Evolutionary conservation across 1,284 basidiomycete genomes (phyloP).

Genomic region (Papiliotrema fonsecae): DNA sequence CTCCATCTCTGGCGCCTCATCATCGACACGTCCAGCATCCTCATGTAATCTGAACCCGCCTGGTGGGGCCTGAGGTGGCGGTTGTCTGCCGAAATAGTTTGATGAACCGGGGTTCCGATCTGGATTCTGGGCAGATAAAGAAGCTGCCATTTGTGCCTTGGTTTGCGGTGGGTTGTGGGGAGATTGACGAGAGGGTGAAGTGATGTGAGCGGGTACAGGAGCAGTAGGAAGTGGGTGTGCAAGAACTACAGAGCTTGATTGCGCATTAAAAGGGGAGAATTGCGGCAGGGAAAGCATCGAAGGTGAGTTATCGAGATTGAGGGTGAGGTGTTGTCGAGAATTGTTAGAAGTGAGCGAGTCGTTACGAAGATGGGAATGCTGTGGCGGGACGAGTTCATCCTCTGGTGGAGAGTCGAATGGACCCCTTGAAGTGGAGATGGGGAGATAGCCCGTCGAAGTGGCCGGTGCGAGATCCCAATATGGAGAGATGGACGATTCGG

Average conservation of each 20-base stretch:
- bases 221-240: conserved; percentile 54
- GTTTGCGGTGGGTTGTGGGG: conserved; percentile 3
- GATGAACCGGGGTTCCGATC: conserved; percentile 4
- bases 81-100: conserved; percentile 4
- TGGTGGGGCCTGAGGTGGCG: conserved; percentile 20
- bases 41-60: conserved; percentile 37
- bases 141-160: conserved; percentile 30
- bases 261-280: background rate
- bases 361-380: background rate
- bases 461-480: conserved; percentile 22
- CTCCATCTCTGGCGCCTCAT: no score
- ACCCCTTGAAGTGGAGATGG: conserved; percentile 1
- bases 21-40: conserved; percentile 31
- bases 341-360: background rate
- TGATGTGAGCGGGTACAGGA: conserved; percentile 81
- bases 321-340: background rate
- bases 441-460: background rate
- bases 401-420: conserved; percentile 3
- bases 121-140: conserved; percentile 18
- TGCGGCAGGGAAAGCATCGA: background rate
- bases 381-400: background rate
- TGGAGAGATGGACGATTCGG: conserved; percentile 28
- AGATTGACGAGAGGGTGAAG: conserved; percentile 60
- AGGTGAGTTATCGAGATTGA: background rate
- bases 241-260: background rate